These are phyloP conservation scores for Colletotrichum navitas DNA, from an alignment of 2,329 filamentous ascomycete genomes.

Conservation along the genomic window DNA sequence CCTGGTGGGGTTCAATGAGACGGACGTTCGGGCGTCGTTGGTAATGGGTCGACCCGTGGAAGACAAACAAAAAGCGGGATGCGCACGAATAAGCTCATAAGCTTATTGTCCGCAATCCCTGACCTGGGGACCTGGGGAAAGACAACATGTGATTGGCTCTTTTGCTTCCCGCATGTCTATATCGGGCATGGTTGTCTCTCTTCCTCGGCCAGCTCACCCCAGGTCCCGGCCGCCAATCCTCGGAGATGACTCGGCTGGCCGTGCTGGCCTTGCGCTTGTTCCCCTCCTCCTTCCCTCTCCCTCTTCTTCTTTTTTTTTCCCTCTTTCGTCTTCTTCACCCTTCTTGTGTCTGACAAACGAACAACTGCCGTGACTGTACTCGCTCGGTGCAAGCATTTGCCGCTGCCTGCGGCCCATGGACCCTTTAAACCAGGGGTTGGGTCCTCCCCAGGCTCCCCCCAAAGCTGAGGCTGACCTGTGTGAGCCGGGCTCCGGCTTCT, in stretches of 20 bases:
- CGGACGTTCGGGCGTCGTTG: not conserved
- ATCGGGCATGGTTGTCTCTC: not conserved
- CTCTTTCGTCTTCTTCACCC: not conserved
- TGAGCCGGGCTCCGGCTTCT: slow-evolving; percentile 8
- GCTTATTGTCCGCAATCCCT: slow-evolving; percentile 1
- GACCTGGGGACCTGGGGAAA: not conserved
- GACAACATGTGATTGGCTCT: not conserved
- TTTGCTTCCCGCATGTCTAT: not conserved
- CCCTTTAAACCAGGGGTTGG: not conserved
- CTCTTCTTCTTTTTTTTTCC: too few species aligned
- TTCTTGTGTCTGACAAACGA: not conserved
- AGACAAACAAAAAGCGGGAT: slow-evolving; percentile 9
- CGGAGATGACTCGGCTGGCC: slow-evolving; percentile 1
- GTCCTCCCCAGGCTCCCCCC: not conserved
- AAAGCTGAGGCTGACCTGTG: slow-evolving; percentile 1
- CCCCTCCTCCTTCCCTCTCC: not conserved
- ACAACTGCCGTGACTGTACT: not conserved
- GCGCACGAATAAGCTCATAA: slow-evolving; percentile 16
- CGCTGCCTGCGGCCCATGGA: not conserved
- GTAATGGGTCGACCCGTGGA: not conserved
- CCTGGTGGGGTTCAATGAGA: not conserved
- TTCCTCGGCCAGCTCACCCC: not conserved
- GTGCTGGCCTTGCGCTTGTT: not conserved
- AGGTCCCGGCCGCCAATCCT: not conserved
- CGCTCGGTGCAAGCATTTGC: not conserved